Conservation (phyloP, 352 stramenopile genomes). For the Globisporangium cystogenes region DNA sequence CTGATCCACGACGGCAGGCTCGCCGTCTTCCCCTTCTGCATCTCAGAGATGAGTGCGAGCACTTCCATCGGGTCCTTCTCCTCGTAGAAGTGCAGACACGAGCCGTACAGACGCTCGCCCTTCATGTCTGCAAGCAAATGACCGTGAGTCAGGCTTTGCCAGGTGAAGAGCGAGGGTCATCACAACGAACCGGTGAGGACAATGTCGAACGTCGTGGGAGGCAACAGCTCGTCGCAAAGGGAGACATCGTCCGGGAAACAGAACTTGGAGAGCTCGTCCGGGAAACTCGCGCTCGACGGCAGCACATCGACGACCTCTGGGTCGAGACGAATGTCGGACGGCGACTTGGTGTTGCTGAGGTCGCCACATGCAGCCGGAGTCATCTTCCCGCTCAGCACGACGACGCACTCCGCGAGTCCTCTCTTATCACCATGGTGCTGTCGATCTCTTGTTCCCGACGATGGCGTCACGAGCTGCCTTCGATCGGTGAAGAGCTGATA, state of each 20-base stretch:
- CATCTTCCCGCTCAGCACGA: constrained; percentile 53
- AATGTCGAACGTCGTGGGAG: constrained; percentile 53
- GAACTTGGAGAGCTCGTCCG: constrained; percentile 69
- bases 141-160: too few relatives aligned
- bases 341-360: constrained; percentile 29
- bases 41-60: constrained; percentile 45
- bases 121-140: constrained; percentile 31
- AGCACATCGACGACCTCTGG: constrained; percentile 47
- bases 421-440: not conserved
- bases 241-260: constrained; percentile 60
- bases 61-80: constrained; percentile 58
- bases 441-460: not conserved
- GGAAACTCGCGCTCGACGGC: constrained; percentile 31
- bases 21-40: constrained; percentile 32
- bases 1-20: constrained; percentile 61
- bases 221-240: constrained; percentile 30
- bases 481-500: constrained; percentile 10
- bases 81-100: constrained; percentile 62
- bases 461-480: not conserved
- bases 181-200: constrained; percentile 49
- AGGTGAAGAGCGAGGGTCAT: too few relatives aligned
- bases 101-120: constrained; percentile 41
- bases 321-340: constrained; percentile 43
- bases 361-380: constrained; percentile 20
- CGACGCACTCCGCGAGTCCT: constrained; percentile 46